These are phyloP conservation scores for Angophora floribunda DNA, from an alignment of 345 rosid species.

Conservation along the genomic window DNA sequence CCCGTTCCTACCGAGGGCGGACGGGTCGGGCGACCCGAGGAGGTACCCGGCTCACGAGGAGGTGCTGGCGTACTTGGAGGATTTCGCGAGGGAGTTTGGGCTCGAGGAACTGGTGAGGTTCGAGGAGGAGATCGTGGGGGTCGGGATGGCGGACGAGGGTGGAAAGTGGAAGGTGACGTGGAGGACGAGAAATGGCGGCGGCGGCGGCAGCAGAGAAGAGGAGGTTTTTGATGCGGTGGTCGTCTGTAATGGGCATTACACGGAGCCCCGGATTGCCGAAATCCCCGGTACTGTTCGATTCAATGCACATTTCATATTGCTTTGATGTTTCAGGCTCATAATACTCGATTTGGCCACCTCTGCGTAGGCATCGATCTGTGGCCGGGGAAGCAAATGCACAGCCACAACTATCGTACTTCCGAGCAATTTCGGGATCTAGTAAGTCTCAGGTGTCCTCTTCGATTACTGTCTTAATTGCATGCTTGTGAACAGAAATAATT, in stretches of 20 bases:
- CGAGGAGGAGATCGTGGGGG: slow-evolving; percentile 44
- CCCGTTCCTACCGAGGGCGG: slow-evolving; percentile 38
- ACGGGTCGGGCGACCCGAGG: slow-evolving; percentile 39
- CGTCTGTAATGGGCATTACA: slow-evolving; percentile 59
- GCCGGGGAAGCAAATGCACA: slow-evolving; percentile 92
- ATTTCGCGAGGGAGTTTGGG: slow-evolving; percentile 47
- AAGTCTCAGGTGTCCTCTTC: too few relatives aligned
- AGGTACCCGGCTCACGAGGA: slow-evolving; percentile 63
- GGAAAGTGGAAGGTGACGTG: slow-evolving; percentile 46
- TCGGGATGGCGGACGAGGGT: slow-evolving; percentile 5
- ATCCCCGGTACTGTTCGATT: slow-evolving; percentile 28
- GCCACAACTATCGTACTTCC: slow-evolving; percentile 72
- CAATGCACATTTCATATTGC: not conserved
- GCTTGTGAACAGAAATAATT: not conserved
- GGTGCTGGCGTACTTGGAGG: slow-evolving; percentile 50
- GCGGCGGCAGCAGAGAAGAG: slow-evolving; percentile 3
- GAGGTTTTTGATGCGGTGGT: slow-evolving; percentile 70
- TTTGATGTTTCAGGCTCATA: too few relatives aligned
- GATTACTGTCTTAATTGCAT: not conserved
- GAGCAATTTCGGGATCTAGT: slow-evolving; percentile 48
- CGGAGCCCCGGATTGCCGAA: slow-evolving; percentile 54
- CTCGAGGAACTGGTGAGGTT: slow-evolving; percentile 55
- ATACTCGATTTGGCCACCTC: not conserved
- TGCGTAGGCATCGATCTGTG: slow-evolving; percentile 55
- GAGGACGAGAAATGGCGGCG: too few relatives aligned